Conservation (phyloP, 768 basidiomycete genomes). For the Dentipellis sp. region DNA sequence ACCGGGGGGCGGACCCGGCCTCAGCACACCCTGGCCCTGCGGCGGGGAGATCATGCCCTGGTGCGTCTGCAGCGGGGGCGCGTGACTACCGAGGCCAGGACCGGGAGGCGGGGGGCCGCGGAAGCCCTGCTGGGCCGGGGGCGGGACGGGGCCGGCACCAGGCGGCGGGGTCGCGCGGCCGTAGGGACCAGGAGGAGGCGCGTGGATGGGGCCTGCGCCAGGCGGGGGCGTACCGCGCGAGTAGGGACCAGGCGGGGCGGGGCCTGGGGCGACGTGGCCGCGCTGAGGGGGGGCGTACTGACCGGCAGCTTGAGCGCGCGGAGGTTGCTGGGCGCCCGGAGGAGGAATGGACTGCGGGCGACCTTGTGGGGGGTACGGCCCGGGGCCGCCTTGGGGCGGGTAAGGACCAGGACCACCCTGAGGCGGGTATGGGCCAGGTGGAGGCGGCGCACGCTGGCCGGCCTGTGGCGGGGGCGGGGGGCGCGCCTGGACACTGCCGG, state of each 20-base stretch:
- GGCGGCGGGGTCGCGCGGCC: constrained; percentile 15
- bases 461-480: constrained; percentile 6
- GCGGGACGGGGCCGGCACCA: constrained; percentile 5
- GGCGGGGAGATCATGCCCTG: too few relatives aligned
- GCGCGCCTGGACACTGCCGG: constrained; percentile 39
- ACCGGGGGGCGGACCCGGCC: constrained; percentile 15
- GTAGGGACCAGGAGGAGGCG: constrained; percentile 25
- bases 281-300: constrained; percentile 21
- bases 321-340: constrained; percentile 9
- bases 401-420: not conserved
- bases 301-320: constrained; percentile 31
- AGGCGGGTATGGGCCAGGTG: too few relatives aligned
- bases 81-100: not conserved
- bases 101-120: constrained; percentile 7
- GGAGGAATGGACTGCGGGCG: not conserved
- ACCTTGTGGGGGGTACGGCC: constrained; percentile 3
- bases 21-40: not conserved
- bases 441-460: constrained; percentile 1
- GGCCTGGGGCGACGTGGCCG: constrained; percentile 6
- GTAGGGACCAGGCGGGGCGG: constrained; percentile 22
- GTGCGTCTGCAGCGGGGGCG: constrained; percentile 4
- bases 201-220: constrained; percentile 20
- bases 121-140: constrained; percentile 7
- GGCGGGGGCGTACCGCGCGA: constrained; percentile 34
- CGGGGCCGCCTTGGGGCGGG: constrained; percentile 2